Percentiles rank a stretch among this genome's conserved stretches.
Conservation (phyloP, 108 stramenopile species). For the Poteriospumella lacustris region DNA sequence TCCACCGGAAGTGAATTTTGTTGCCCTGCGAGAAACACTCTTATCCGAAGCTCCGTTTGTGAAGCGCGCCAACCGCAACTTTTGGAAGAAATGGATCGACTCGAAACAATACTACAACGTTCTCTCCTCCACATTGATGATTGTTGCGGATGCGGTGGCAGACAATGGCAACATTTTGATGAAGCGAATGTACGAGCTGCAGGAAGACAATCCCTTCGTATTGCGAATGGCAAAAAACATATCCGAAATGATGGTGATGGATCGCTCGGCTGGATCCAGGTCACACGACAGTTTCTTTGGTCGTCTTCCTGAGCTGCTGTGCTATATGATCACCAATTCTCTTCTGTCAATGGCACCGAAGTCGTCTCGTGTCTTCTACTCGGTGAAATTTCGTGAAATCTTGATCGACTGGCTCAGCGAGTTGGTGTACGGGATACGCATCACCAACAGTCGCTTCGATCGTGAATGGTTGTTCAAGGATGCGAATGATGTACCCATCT, state of each 20-base stretch:
- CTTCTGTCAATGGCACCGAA: neutral
- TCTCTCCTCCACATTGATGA: neutral
- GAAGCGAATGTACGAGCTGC: neutral
- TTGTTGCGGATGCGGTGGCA: slow-evolving; percentile 4
- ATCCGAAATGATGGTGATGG: slow-evolving; percentile 2
- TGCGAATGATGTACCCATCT: neutral
- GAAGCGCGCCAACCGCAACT: neutral
- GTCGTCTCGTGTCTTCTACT: neutral
- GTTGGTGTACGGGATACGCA: neutral
- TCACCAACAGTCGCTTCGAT: neutral
- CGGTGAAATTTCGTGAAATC: slow-evolving; percentile 23
- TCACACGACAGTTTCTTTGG: neutral
- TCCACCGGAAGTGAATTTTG: slow-evolving; percentile 14
- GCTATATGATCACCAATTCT: slow-evolving; percentile 16
- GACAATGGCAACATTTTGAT: neutral
- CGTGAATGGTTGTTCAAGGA: slow-evolving; percentile 18
- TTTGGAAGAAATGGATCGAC: slow-evolving; percentile 17
- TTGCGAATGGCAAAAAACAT: slow-evolving; percentile 3
- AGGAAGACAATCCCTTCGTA: slow-evolving; percentile 4
- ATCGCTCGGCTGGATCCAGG: no score
- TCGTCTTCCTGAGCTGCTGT: slow-evolving; percentile 4
- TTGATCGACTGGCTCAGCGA: slow-evolving; percentile 22
- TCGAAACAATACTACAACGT: neutral
- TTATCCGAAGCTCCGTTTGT: slow-evolving; percentile 26
- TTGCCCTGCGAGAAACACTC: slow-evolving; percentile 20